Evolutionary conservation across 805 yeast genomes (phyloP), one percentile per base, ranked within the genome.

Genomic region (Candida ulmi): DNA sequence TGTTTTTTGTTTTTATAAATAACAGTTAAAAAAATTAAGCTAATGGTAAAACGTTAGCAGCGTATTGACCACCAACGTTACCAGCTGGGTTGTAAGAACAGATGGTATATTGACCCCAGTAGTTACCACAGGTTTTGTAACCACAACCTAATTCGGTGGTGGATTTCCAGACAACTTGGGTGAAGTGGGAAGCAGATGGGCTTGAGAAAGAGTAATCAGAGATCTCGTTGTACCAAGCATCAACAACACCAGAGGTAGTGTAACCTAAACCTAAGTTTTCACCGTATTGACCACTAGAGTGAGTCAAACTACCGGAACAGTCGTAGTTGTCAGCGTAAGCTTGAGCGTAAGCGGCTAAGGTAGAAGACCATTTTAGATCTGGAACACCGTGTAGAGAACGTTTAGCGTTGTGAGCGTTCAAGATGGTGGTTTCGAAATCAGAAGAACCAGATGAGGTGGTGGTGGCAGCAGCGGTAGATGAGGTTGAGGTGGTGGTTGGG

Each of bases 21-120:
- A 21, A 21, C 6, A 7, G 24, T 21, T 21, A 7, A 7, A 9
- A 21, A 9, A 21, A 5, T 17, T 32, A 32, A 15, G 12, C 29
- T 16, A 18, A 27, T 17, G 38, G 33, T 35, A 28, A 15, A 32
- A 61, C 71, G 37, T 65, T 61, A 9, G 44, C 52, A 15, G 58
- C 46, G 62, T 76, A 83, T 54, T 66, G 54, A 40, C 84, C 80
- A 36, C 69, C 62, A 38, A 71, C 56, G 64, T 88, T 88, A 52
- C 96, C 96, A 29, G 83, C 75, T 16, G 87, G 79, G 53, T 69
- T 65, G 61, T 88, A 88, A 38, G 81, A 77, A 61, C 96, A 88
- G 45, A 84, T 74, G 40, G 83, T 68, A 63, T 85, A 86, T 49
- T 68, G 63, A 39, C 78, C 77, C 75, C 71, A 66, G 54, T 66